Percentiles rank a stretch among this genome's conserved stretches.
Conservation (phyloP, 768 basidiomycete species). For the Pleurotus giganteus region DNA sequence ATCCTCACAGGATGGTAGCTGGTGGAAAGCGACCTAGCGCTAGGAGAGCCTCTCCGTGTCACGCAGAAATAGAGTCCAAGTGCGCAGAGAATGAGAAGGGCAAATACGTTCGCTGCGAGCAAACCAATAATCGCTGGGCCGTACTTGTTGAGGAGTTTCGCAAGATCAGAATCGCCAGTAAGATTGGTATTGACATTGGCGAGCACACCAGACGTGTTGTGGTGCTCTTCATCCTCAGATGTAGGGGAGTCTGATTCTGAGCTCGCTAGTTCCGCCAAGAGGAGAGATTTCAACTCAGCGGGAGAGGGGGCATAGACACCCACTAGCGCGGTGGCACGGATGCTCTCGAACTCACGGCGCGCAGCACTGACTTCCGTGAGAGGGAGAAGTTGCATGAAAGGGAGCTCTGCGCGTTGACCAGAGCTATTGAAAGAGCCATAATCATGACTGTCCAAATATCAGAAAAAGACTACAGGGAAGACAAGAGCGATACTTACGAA, state of each 20-base stretch:
- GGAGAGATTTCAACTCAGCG: neutral
- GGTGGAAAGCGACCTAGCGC: neutral
- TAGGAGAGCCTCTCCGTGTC: neutral
- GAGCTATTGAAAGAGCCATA: conserved; percentile 60
- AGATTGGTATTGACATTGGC: no score
- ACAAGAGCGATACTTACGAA: conserved; percentile 2
- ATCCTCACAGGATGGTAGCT: neutral
- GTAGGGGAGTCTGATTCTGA: conserved; percentile 12
- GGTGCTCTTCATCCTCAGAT: no score
- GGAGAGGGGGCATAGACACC: neutral
- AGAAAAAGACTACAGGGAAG: neutral
- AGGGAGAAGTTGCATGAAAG: conserved; percentile 64
- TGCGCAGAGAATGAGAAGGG: neutral
- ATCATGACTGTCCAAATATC: conserved; percentile 53
- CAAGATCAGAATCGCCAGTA: no score
- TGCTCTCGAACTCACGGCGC: neutral
- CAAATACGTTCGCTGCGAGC: neutral
- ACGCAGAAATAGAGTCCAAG: neutral
- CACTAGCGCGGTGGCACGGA: neutral
- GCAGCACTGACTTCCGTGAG: conserved; percentile 37
- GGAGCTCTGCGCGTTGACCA: conserved; percentile 34
- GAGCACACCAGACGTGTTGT: no score
- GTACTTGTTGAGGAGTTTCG: neutral
- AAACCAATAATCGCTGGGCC: neutral
- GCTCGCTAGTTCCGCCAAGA: conserved; percentile 30